Evolutionary conservation across 306 rosid genomes (phyloP).

Genomic region (Pyrus pyrifolia): DNA sequence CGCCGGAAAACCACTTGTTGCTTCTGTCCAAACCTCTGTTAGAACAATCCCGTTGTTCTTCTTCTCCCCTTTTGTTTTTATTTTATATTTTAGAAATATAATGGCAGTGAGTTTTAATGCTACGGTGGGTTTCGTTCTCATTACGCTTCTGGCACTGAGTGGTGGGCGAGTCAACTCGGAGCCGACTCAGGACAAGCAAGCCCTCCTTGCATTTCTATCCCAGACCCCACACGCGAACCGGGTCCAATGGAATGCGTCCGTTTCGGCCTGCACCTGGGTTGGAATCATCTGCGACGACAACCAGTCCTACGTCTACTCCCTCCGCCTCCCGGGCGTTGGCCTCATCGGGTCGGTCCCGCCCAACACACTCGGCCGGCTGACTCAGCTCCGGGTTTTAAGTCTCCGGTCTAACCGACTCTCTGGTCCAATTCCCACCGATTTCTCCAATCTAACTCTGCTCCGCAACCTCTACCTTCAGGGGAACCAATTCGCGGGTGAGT

Average conservation of each 20-base stretch:
- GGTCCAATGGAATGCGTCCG: slow-evolving; percentile 70
- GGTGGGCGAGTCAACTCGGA: slow-evolving; percentile 40
- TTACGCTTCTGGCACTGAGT: slow-evolving; percentile 19
- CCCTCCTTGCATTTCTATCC: slow-evolving; percentile 65
- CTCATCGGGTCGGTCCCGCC: slow-evolving; percentile 70
- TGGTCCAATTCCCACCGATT: slow-evolving; percentile 74
- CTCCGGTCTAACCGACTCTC: slow-evolving; percentile 71
- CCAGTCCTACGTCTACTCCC: slow-evolving; percentile 38
- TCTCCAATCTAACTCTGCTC: slow-evolving; percentile 55
- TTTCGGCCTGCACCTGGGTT: slow-evolving; percentile 78
- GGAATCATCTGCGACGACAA: slow-evolving; percentile 57
- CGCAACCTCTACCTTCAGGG: slow-evolving; percentile 65
- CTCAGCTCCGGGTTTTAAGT: slow-evolving; percentile 65
- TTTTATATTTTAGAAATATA: not conserved
- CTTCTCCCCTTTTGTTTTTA: not conserved
- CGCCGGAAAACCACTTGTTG: not conserved
- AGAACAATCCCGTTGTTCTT: slow-evolving; percentile 6
- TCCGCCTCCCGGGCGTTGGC: slow-evolving; percentile 80
- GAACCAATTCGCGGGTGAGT: slow-evolving; percentile 52
- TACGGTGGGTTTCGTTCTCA: not conserved
- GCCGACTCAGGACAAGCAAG: slow-evolving; percentile 80
- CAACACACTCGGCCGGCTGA: slow-evolving; percentile 51
- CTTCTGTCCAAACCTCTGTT: not conserved
- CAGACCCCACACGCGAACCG: slow-evolving; percentile 60
- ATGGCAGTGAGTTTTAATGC: slow-evolving; percentile 24